Evolutionary conservation across 139 green algal species (phyloP).

Genomic region (Closterium sp.): DNA sequence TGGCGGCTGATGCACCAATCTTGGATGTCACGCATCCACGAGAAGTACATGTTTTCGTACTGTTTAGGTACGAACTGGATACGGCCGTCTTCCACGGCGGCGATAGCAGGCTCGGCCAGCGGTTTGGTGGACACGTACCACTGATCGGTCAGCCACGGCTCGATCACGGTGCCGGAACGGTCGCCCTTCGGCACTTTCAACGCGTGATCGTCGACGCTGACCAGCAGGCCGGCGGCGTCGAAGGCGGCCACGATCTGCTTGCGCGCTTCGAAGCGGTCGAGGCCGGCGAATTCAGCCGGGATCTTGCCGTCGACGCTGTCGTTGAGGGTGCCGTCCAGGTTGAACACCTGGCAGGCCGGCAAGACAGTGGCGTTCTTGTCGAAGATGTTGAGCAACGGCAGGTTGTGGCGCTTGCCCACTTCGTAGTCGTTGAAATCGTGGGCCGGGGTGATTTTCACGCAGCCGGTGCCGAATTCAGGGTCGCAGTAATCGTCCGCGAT

Average conservation of each 20-base stretch:
- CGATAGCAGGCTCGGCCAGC: too few species aligned
- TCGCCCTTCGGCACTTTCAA: too few species aligned
- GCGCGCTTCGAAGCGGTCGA: conserved; percentile 45
- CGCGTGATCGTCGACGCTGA: conserved; percentile 80
- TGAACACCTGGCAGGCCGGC: background rate
- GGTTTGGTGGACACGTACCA: background rate
- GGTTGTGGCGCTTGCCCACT: conserved; percentile 80
- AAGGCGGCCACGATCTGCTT: conserved; percentile 93
- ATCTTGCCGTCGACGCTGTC: background rate
- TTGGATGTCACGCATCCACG: conserved; percentile 71
- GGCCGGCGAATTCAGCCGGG: background rate
- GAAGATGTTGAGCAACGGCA: conserved; percentile 94
- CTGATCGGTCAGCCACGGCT: too few species aligned
- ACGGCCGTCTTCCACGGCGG: too few species aligned
- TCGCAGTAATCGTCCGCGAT: conserved; percentile 92
- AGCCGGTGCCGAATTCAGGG: conserved; percentile 88
- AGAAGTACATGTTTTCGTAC: background rate
- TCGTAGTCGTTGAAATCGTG: conserved; percentile 68
- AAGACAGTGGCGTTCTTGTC: conserved; percentile 71
- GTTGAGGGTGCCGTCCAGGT: background rate
- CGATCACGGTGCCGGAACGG: too few species aligned
- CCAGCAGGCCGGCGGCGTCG: conserved; percentile 62
- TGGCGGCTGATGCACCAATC: conserved; percentile 85
- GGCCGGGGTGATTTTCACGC: conserved; percentile 89
- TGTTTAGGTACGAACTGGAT: background rate